Evolutionary conservation across 768 basidiomycete genomes (phyloP).

Genomic region (Lactifluus subvellereus): DNA sequence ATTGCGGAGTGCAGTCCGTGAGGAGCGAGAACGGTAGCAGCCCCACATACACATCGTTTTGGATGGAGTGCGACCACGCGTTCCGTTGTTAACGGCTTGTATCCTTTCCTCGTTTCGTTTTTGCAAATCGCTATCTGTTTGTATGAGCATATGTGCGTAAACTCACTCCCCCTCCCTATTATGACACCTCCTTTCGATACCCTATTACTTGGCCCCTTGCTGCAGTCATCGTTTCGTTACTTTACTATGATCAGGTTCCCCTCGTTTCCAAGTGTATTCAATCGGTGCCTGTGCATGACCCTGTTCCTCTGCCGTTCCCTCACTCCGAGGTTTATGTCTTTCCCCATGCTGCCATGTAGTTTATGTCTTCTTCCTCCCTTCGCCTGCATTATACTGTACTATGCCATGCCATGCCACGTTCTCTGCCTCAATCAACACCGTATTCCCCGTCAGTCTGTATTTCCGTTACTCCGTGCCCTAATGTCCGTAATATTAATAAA

Average conservation of each 20-base stretch:
- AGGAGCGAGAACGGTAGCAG: constrained; percentile 13
- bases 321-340: background rate
- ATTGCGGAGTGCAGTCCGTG: constrained; percentile 7
- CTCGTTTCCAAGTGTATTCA: constrained; percentile 3
- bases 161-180: background rate
- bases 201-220: background rate
- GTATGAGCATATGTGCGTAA: background rate
- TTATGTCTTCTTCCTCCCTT: background rate
- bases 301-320: background rate
- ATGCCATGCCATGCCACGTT: background rate
- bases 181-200: constrained; percentile 6
- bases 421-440: constrained; percentile 1
- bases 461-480: constrained; percentile 10
- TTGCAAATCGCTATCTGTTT: constrained; percentile 2
- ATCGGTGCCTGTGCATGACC: constrained; percentile 1
- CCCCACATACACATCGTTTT: background rate
- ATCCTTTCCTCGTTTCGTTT: background rate
- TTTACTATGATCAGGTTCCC: background rate
- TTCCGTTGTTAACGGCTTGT: background rate
- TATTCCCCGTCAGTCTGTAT: constrained; percentile 7
- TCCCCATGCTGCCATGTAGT: constrained; percentile 6
- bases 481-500: constrained; percentile 7
- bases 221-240: constrained; percentile 3
- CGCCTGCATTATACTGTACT: background rate
- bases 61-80: background rate